Base-by-base conservation (phyloP, 768 basidiomycete genomes). In the Boletus fagicola region DNA sequence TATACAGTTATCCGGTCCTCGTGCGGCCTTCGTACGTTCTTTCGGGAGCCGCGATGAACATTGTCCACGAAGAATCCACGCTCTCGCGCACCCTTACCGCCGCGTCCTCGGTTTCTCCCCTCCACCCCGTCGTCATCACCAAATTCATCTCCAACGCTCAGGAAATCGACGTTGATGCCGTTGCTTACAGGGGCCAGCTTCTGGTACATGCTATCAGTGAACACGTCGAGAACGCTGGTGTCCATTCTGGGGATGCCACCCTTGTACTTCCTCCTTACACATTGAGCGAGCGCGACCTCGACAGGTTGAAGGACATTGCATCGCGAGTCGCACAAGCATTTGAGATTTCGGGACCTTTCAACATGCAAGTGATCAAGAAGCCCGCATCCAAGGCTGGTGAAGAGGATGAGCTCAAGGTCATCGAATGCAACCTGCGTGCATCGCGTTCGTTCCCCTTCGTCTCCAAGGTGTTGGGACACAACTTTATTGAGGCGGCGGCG, bases 401-500 rank as follows among this genome's bases (percentile, higher is more conserved):
- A 57, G 79, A 84, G 26, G 75, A 86, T 12, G 82, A 85, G 55
- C 84, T 98, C 63, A 98, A 96, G 78, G 97, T 98, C 62, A 99
- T 99, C 62, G 97, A 99, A 74, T 99, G 97, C 75, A 99, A 99
- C 74, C 78, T 98, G 35, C 92, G 97, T 56, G 97, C 97, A 16
- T 98, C 96, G 26, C 88, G 97, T 22, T 96, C 94, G 31, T 98
- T 98, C 90, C 95, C 96, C 61, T 99, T 99, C 77, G 97, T 99
- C 3, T 97, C 94, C 58, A 98, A 98, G 78, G 96, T 98, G 18
- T 82, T 98, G 61, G 96, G 93, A 45, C 88, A 89, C 74, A 98
- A 99, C 79, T 98, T 98, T 74, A 94, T 99, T 63, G 91, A 98
- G 60, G 87, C 87, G 40, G 96, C 96, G 15, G 89, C 94, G 16